Base-by-base conservation (phyloP, 129 eudicot species). In the Flaveria brownii region DNA sequence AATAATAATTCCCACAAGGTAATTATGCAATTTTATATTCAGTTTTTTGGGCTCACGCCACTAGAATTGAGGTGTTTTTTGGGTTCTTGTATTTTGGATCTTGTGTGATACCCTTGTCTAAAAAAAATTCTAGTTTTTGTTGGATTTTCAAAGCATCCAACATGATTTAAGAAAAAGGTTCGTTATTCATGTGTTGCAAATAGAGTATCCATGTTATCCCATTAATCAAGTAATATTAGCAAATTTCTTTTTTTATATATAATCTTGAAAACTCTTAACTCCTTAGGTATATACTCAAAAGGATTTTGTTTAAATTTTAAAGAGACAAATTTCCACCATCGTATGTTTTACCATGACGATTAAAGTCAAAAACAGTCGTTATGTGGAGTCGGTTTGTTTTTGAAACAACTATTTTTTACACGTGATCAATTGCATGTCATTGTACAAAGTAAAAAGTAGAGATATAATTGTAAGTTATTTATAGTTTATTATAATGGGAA, bases 21-120 rank as follows among this genome's bases (percentile, higher is more conserved):
- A 46, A 70, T 20, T 60, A 59, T 59, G 22, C 41, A 20, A 47
- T 78, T 77, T 78, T 43, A 46, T 78, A 59, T 62, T 45, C 45
- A 28, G 45, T 6, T 17, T 77, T 61, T 28, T 69, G 49, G 82
- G 47, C 28, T 69, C 76, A 8, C 59, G 30, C 46, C 64, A 46
- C 72, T 78, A 61, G 77, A 74, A 70, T 70, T 70, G 71, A 78
- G 77, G 72, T 71, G 65, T 28, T 36, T 46, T 78, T 60, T 78
- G 71, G 71, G 76, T 70, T 60, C 63, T 59, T 70, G 77, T 20
- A 78, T 70, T 78, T 78, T 78, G 82, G 72, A 71, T 78, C 72
- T 71, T 71, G 72, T 60, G 82, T 78, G 60, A 70, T 71, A 16
- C 59, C 56, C 41, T 46, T 68, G 71, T 71, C 9, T 46, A 5